Percentiles rank a stretch among this genome's conserved stretches.
phyloP scores from a whole-genome alignment of 2,329 filamentous ascomycete genomes.

The Bipolaris gigantea region DNA sequence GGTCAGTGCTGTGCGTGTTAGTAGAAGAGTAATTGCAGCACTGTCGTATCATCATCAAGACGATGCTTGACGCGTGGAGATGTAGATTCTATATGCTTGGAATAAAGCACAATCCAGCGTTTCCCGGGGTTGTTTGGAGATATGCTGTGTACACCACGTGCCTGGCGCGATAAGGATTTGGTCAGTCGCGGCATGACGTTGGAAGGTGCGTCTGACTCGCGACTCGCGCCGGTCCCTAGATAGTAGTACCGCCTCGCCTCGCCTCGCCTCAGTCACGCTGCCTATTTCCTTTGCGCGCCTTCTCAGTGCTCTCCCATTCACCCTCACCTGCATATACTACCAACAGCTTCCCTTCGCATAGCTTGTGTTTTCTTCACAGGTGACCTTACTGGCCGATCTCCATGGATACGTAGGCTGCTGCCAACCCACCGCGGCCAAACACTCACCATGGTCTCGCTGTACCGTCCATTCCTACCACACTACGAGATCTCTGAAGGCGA shows the following conservation, averaged over 20 bases:
- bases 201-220: constrained; percentile 32
- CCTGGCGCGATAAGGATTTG: constrained; percentile 18
- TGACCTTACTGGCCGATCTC: constrained; percentile 7
- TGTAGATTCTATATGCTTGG: background rate
- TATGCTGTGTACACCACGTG: constrained; percentile 13
- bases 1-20: constrained; percentile 34
- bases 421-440: constrained; percentile 18
- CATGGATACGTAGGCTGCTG: constrained; percentile 34
- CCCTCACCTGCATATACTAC: constrained; percentile 1
- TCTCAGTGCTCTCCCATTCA: background rate
- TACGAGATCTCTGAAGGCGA: constrained; percentile 34
- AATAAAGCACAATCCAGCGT: background rate
- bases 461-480: constrained; percentile 29
- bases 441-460: constrained; percentile 40
- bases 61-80: background rate
- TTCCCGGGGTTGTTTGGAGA: background rate
- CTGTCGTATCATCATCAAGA: constrained; percentile 7
- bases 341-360: background rate
- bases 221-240: constrained; percentile 17
- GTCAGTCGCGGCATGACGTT: constrained; percentile 30
- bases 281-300: constrained; percentile 1
- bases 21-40: constrained; percentile 18
- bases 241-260: constrained; percentile 7
- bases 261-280: constrained; percentile 21
- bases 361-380: background rate